A percentile compares a stretch with the other conserved stretches of the same genome.
Evolutionary conservation across 805 yeast genomes (phyloP).

Genomic region (Diddensiella transvaalensis): DNA sequence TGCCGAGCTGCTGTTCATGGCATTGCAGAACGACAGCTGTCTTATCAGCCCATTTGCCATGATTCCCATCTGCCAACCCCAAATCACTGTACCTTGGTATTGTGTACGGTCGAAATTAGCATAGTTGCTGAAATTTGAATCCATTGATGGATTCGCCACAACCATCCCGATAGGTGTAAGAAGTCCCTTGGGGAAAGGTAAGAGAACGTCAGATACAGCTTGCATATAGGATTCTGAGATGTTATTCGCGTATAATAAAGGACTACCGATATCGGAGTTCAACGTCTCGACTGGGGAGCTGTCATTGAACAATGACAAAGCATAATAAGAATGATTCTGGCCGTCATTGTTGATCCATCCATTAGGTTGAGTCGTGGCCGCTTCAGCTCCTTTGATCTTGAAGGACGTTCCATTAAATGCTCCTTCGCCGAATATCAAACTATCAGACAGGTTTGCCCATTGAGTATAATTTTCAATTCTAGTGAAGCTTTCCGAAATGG

Average conservation of each 20-base stretch:
- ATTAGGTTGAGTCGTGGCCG: neutral
- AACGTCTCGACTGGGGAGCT: conserved; percentile 8
- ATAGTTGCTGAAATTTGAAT: conserved; percentile 10
- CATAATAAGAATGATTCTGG: conserved; percentile 7
- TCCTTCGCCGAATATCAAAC: conserved; percentile 9
- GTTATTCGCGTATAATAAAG: conserved; percentile 9
- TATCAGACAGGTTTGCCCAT: conserved; percentile 5
- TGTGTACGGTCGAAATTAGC: conserved; percentile 10
- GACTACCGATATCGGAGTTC: conserved; percentile 9
- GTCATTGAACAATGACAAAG: conserved; percentile 9
- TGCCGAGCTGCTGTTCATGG: neutral
- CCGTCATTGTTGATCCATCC: conserved; percentile 5
- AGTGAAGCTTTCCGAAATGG: neutral
- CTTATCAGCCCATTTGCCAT: conserved; percentile 8
- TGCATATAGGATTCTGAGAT: conserved; percentile 10
- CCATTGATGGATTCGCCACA: conserved; percentile 13
- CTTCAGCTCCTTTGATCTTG: conserved; percentile 1
- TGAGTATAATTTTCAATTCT: conserved; percentile 5
- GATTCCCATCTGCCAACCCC: conserved; percentile 16
- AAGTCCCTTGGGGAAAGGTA: conserved; percentile 13
- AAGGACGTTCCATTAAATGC: conserved; percentile 8
- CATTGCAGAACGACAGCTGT: conserved; percentile 10
- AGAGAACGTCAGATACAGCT: conserved; percentile 9
- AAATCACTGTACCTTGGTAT: conserved; percentile 11
- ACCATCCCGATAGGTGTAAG: conserved; percentile 14